Percentiles rank a stretch among this genome's conserved stretches.
Conservation (phyloP, 129 eudicot species). For the Pittosporum tobira region DNA sequence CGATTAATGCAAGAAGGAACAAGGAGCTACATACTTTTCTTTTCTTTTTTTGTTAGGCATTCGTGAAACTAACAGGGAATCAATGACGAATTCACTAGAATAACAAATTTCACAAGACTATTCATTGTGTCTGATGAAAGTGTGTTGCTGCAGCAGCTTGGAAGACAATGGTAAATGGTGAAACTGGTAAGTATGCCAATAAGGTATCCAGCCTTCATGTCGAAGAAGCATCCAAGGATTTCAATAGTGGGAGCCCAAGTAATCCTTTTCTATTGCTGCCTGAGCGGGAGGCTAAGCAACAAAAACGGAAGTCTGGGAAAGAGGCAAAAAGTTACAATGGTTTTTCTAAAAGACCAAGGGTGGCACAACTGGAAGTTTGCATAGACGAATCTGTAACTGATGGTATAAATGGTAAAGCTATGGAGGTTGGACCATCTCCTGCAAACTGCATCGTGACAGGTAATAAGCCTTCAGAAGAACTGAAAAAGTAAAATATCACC, state of each 20-base stretch:
- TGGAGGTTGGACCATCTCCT: too few relatives aligned
- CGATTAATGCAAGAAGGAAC: too few relatives aligned
- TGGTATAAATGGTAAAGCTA: too few relatives aligned
- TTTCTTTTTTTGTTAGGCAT: too few relatives aligned
- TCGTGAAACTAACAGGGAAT: too few relatives aligned
- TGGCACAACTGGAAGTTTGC: conserved; percentile 43
- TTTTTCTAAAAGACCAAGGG: conserved; percentile 51
- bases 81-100: too few relatives aligned
- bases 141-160: conserved; percentile 35
- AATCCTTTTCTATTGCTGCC: conserved; percentile 16
- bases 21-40: too few relatives aligned
- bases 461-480: conserved; percentile 14
- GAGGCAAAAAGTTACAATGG: conserved; percentile 37
- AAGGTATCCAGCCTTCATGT: conserved; percentile 22
- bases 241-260: conserved; percentile 15
- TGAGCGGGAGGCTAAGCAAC: conserved; percentile 41
- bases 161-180: conserved; percentile 48
- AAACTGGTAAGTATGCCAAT: conserved; percentile 23
- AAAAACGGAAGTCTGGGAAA: conserved; percentile 38
- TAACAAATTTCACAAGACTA: too few relatives aligned
- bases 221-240: conserved; percentile 28
- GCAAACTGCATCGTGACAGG: too few relatives aligned
- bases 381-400: too few relatives aligned
- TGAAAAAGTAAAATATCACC: not conserved
- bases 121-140: conserved; percentile 28